Evolutionary conservation across 805 yeast species (phyloP).

Genomic region (Ogataea trehalophila): DNA sequence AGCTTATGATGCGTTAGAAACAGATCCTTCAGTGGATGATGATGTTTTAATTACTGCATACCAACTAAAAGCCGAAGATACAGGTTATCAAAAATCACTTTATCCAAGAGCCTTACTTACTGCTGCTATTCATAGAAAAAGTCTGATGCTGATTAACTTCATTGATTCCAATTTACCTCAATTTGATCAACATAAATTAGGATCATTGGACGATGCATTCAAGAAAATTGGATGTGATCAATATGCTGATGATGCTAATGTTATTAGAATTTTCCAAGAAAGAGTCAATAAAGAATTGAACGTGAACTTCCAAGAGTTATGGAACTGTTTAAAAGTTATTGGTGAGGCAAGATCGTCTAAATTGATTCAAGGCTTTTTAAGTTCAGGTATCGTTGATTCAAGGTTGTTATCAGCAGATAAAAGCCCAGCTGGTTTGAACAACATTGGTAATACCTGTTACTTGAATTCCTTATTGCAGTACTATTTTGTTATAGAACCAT

Average conservation of each 20-base stretch:
- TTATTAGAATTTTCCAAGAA: conserved; percentile 49
- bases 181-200: conserved; percentile 9
- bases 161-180: conserved; percentile 42
- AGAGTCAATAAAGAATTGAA: conserved; percentile 35
- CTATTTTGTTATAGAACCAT: conserved; percentile 80
- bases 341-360: conserved; percentile 53
- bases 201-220: conserved; percentile 38
- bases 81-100: conserved; percentile 35
- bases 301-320: conserved; percentile 49
- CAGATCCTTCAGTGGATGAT: conserved; percentile 51
- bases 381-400: conserved; percentile 59
- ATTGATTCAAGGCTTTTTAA: conserved; percentile 50
- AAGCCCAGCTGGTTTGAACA: conserved; percentile 90
- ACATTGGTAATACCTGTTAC: conserved; percentile 95
- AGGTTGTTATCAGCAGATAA: conserved; percentile 53
- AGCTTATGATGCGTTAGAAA: conserved; percentile 50
- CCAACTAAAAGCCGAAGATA: conserved; percentile 56
- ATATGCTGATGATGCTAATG: conserved; percentile 52
- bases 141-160: conserved; percentile 52
- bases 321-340: conserved; percentile 53
- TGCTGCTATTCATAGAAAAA: conserved; percentile 53
- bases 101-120: conserved; percentile 56
- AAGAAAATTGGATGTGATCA: conserved; percentile 43
- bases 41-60: conserved; percentile 75
- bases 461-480: conserved; percentile 86